phyloP scores from a whole-genome alignment of 2,329 filamentous ascomycete species.

The Endothia cerciana region DNA sequence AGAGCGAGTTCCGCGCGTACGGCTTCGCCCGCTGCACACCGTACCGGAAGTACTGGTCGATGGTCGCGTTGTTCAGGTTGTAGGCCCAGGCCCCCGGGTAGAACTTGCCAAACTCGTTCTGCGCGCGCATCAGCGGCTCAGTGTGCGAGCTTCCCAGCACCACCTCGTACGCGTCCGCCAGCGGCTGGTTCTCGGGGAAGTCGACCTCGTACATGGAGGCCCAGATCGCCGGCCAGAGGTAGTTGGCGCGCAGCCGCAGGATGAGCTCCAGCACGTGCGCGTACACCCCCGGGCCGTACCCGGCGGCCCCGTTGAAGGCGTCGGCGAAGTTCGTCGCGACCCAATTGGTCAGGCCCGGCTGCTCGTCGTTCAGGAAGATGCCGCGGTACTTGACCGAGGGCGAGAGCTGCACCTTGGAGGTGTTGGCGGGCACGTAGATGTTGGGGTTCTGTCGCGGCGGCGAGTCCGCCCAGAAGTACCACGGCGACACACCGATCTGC shows the following conservation, averaged over 20 bases:
- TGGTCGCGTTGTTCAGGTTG: constrained; percentile 69
- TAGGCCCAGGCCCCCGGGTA: constrained; percentile 70
- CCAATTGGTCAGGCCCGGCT: constrained; percentile 70
- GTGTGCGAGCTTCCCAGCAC: constrained; percentile 75
- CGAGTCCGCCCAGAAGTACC: constrained; percentile 71
- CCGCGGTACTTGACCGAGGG: constrained; percentile 71
- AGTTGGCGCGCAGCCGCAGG: constrained; percentile 71
- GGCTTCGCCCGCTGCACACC: constrained; percentile 67
- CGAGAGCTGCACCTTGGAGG: constrained; percentile 56
- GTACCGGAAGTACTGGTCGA: constrained; percentile 70
- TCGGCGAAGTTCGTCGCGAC: constrained; percentile 50
- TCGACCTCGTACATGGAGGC: constrained; percentile 73
- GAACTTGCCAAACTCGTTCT: constrained; percentile 58
- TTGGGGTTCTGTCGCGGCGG: constrained; percentile 52
- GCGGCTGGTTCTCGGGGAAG: constrained; percentile 67
- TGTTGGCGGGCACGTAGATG: constrained; percentile 57
- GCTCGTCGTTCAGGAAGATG: constrained; percentile 73
- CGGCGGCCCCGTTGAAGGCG: constrained; percentile 48
- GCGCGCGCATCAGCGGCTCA: constrained; percentile 69
- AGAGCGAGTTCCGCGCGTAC: constrained; percentile 66
- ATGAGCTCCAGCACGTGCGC: constrained; percentile 71
- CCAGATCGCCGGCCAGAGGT: constrained; percentile 72
- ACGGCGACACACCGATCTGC: constrained; percentile 74
- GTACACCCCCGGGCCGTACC: constrained; percentile 67
- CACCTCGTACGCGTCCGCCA: constrained; percentile 74